Evolutionary conservation across 2,329 filamentous ascomycete genomes (phyloP).

Genomic region (Lachnellula hyalina): DNA sequence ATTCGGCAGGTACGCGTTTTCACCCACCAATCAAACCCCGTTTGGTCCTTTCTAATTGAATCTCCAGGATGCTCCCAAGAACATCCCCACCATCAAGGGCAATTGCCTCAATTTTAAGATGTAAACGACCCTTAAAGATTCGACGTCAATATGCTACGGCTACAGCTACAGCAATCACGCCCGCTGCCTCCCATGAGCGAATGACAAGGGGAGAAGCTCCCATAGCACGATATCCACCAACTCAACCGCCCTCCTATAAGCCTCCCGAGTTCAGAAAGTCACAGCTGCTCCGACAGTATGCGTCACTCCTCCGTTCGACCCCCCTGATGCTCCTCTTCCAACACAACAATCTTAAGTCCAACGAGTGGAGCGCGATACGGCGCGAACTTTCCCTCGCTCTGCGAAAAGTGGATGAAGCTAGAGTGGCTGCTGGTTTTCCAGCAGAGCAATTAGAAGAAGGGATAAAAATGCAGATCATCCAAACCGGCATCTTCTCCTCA

Average conservation of each 20-base stretch:
- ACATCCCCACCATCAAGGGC: conserved; percentile 29
- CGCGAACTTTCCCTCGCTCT: conserved; percentile 57
- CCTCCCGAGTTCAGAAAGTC: conserved; percentile 83
- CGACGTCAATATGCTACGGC: conserved; percentile 39
- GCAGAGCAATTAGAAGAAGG: conserved; percentile 48
- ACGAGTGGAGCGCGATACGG: conserved; percentile 62
- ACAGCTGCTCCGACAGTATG: conserved; percentile 73
- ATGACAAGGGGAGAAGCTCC: conserved; percentile 36
- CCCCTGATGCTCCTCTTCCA: conserved; percentile 68
- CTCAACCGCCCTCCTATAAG: conserved; percentile 83
- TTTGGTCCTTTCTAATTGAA: not conserved
- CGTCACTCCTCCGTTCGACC: conserved; percentile 65
- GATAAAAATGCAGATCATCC: conserved; percentile 76
- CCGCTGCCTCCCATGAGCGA: conserved; percentile 43
- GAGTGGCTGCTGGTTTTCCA: conserved; percentile 38
- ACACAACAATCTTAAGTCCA: conserved; percentile 66
- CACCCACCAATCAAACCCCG: not conserved
- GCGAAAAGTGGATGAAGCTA: conserved; percentile 55
- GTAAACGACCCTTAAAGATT: conserved; percentile 32
- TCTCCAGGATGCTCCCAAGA: conserved; percentile 46
- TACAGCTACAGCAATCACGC: conserved; percentile 42
- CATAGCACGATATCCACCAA: conserved; percentile 45
- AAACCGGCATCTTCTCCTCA: conserved; percentile 82
- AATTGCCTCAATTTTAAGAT: conserved; percentile 29
- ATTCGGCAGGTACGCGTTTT: not conserved